These are phyloP conservation scores for Hypoxylon fragiforme DNA, from an alignment of 495 filamentous ascomycete genomes.

Conservation along the genomic window DNA sequence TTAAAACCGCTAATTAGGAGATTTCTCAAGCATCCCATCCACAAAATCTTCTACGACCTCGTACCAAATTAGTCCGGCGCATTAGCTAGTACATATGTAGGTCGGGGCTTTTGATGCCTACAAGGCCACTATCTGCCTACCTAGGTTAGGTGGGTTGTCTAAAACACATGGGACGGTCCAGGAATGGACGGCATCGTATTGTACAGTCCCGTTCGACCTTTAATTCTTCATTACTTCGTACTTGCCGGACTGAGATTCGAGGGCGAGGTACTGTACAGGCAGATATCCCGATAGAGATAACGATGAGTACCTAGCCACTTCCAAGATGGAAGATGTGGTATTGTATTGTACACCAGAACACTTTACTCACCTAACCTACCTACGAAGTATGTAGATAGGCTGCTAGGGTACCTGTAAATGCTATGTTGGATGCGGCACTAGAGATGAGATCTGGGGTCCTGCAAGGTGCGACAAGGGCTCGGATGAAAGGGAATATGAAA, in stretches of 20 bases:
- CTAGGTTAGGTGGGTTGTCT: conserved; percentile 5
- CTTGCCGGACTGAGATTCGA: neutral
- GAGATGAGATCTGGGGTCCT: conserved; percentile 30
- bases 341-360: too few species aligned
- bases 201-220: too few species aligned
- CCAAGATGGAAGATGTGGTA: too few species aligned
- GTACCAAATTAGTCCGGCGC: conserved; percentile 20
- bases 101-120: too few species aligned
- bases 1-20: conserved; percentile 11
- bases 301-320: too few species aligned
- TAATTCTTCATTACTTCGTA: too few species aligned
- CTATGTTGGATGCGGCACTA: conserved; percentile 14
- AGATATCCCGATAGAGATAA: neutral
- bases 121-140: too few species aligned
- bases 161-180: conserved; percentile 15
- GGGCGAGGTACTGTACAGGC: neutral
- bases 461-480: conserved; percentile 23
- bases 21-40: conserved; percentile 19
- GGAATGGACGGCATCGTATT: neutral
- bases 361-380: neutral
- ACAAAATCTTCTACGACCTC: conserved; percentile 4
- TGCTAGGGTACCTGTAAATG: conserved; percentile 18
- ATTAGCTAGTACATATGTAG: conserved; percentile 17
- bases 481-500: conserved; percentile 36
- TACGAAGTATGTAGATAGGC: conserved; percentile 1